Conservation (phyloP, 208 protist genomes). For the Trypanosoma scelopori region DNA sequence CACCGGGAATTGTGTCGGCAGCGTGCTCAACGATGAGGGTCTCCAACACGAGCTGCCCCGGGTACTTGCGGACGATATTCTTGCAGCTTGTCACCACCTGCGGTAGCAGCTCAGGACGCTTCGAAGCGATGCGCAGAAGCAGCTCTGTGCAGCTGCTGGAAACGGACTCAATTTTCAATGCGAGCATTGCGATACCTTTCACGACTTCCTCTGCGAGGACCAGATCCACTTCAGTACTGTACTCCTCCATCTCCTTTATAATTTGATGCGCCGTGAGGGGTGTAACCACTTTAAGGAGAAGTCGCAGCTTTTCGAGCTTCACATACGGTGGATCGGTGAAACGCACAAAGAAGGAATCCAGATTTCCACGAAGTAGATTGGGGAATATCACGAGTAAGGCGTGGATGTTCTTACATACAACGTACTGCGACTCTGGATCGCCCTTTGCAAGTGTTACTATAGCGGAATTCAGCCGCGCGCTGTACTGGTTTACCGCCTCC, state of each 20-base stretch:
- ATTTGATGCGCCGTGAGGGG: conserved; percentile 91
- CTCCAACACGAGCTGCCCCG: conserved; percentile 70
- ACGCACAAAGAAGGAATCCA: conserved; percentile 98
- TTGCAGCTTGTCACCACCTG: conserved; percentile 79
- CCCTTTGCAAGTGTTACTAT: conserved; percentile 83
- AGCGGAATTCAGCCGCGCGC: conserved; percentile 95
- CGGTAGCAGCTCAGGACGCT: conserved; percentile 61
- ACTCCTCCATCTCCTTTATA: conserved; percentile 97
- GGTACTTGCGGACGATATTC: conserved; percentile 85
- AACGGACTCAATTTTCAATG: conserved; percentile 97
- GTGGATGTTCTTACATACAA: conserved; percentile 98
- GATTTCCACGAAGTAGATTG: conserved; percentile 85
- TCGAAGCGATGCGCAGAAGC: conserved; percentile 63
- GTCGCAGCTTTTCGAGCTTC: conserved; percentile 99
- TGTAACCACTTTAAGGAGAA: conserved; percentile 97
- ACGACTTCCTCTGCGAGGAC: conserved; percentile 98
- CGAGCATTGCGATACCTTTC: conserved; percentile 95
- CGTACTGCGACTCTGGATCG: conserved; percentile 97
- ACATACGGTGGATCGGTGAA: conserved; percentile 99
- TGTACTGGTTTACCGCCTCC: conserved; percentile 60
- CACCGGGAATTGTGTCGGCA: conserved; percentile 93
- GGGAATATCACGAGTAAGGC: conserved; percentile 97
- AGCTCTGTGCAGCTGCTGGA: conserved; percentile 93
- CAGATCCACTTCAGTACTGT: conserved; percentile 97
- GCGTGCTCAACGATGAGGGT: conserved; percentile 66